Conservation (phyloP, 768 basidiomycete species). For the Sarcodon sp. region DNA sequence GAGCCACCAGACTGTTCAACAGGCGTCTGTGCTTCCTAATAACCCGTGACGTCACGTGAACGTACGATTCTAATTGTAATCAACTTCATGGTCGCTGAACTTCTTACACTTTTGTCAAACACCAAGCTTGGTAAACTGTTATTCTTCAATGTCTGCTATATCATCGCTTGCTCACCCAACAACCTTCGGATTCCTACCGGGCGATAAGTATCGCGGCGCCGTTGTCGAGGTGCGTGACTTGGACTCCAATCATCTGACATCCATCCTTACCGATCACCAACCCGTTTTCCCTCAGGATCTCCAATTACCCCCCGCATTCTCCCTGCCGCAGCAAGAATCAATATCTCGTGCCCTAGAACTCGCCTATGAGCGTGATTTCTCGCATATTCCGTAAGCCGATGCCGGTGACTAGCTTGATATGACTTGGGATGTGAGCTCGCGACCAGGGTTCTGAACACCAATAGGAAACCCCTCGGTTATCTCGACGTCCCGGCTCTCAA, state of each 20-base stretch:
- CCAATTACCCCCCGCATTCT: slow-evolving; percentile 81
- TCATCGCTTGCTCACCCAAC: not conserved
- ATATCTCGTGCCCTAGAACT: slow-evolving; percentile 71
- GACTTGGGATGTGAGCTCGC: not conserved
- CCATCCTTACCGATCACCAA: not conserved
- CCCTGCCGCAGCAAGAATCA: slow-evolving; percentile 56
- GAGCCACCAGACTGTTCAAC: no score
- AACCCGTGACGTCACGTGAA: no score
- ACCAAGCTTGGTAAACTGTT: no score
- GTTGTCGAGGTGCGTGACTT: slow-evolving; percentile 70
- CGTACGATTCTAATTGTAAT: no score
- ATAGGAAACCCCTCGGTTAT: slow-evolving; percentile 72
- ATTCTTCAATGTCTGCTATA: no score
- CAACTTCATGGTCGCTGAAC: no score
- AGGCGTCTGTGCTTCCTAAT: no score
- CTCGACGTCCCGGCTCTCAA: slow-evolving; percentile 70
- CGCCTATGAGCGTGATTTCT: slow-evolving; percentile 91
- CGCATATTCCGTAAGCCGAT: slow-evolving; percentile 69
- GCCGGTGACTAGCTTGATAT: not conserved
- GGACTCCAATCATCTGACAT: not conserved
- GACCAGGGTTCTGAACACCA: slow-evolving; percentile 58
- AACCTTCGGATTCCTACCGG: not conserved
- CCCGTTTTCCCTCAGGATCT: slow-evolving; percentile 37
- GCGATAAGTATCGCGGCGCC: slow-evolving; percentile 71
- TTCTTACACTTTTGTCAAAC: no score